Percentiles rank a stretch among this genome's conserved stretches.
Evolutionary conservation across 805 yeast species (phyloP).

Genomic region (Zygosaccharomyces rouxii): DNA sequence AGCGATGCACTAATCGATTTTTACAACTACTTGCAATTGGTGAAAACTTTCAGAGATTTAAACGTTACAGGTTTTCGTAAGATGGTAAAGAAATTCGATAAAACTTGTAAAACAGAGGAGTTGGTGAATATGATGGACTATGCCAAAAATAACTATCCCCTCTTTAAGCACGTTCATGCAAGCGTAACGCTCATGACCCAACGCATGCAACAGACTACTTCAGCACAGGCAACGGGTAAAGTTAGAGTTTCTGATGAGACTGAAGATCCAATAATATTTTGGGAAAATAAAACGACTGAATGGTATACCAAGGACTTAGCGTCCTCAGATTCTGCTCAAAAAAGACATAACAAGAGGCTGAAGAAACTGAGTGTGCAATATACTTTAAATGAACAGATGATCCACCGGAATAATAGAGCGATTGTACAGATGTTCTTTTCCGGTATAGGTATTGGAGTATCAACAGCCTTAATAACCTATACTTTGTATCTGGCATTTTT

Average conservation of each 20-base stretch:
- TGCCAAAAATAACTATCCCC: conserved; percentile 23
- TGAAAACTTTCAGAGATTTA: conserved; percentile 52
- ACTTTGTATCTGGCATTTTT: conserved; percentile 51
- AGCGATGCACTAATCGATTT: conserved; percentile 33
- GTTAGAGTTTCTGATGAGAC: conserved; percentile 18
- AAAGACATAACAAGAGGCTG: conserved; percentile 26
- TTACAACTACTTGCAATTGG: conserved; percentile 31
- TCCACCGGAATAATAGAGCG: conserved; percentile 34
- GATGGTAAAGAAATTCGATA: conserved; percentile 86
- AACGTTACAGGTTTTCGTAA: conserved; percentile 89
- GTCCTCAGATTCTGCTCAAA: conserved; percentile 25
- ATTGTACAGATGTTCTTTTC: conserved; percentile 48
- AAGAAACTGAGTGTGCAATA: conserved; percentile 30
- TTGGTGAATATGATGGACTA: conserved; percentile 25
- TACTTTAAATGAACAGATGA: conserved; percentile 32
- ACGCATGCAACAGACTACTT: conserved; percentile 21
- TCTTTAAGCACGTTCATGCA: conserved; percentile 28
- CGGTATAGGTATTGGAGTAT: conserved; percentile 67
- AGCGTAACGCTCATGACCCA: conserved; percentile 27
- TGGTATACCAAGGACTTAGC: conserved; percentile 40
- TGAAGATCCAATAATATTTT: conserved; percentile 30
- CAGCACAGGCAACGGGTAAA: conserved; percentile 13
- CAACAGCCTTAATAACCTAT: conserved; percentile 61
- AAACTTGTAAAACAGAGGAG: conserved; percentile 36
- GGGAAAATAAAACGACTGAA: conserved; percentile 33